Conservation (phyloP, 2,329 filamentous ascomycete species). For the Sporothrix pseudoabietina region DNA sequence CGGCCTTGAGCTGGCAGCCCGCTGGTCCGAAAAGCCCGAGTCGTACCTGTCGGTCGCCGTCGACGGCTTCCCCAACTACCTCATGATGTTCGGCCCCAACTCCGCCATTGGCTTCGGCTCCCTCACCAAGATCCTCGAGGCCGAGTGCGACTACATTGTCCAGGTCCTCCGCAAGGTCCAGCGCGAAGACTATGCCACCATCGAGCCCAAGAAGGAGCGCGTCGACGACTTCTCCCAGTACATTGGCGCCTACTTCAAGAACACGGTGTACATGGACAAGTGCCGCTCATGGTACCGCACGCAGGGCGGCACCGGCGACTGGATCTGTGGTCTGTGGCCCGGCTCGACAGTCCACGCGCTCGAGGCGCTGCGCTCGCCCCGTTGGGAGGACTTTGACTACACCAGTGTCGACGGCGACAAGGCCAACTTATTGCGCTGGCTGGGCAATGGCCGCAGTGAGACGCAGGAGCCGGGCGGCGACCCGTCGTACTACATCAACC, state of each 20-base stretch:
- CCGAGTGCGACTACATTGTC: slow-evolving; percentile 52
- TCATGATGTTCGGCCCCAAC: slow-evolving; percentile 55
- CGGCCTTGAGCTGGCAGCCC: slow-evolving; percentile 43
- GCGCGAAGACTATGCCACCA: slow-evolving; percentile 49
- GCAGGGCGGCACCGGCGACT: slow-evolving; percentile 45
- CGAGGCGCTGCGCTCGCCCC: slow-evolving; percentile 46
- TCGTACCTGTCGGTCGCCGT: slow-evolving; percentile 51
- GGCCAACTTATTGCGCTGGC: slow-evolving; percentile 45
- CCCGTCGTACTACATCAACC: slow-evolving; percentile 47
- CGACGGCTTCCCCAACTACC: slow-evolving; percentile 53
- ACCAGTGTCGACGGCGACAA: slow-evolving; percentile 39
- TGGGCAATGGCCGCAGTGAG: slow-evolving; percentile 48
- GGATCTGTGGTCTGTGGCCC: slow-evolving; percentile 50
- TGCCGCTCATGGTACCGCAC: slow-evolving; percentile 60
- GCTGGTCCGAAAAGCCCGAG: slow-evolving; percentile 46
- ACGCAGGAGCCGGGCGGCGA: slow-evolving; percentile 43
- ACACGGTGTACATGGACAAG: slow-evolving; percentile 48
- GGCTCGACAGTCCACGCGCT: slow-evolving; percentile 50
- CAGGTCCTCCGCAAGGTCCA: slow-evolving; percentile 52
- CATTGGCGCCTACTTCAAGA: slow-evolving; percentile 49
- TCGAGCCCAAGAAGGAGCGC: slow-evolving; percentile 49
- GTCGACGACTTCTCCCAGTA: slow-evolving; percentile 53
- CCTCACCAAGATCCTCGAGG: slow-evolving; percentile 51
- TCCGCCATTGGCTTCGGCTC: slow-evolving; percentile 51
- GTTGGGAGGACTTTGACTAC: slow-evolving; percentile 53